Conservation (phyloP, 305 asterid genomes). For the Rubia peregrina region DNA sequence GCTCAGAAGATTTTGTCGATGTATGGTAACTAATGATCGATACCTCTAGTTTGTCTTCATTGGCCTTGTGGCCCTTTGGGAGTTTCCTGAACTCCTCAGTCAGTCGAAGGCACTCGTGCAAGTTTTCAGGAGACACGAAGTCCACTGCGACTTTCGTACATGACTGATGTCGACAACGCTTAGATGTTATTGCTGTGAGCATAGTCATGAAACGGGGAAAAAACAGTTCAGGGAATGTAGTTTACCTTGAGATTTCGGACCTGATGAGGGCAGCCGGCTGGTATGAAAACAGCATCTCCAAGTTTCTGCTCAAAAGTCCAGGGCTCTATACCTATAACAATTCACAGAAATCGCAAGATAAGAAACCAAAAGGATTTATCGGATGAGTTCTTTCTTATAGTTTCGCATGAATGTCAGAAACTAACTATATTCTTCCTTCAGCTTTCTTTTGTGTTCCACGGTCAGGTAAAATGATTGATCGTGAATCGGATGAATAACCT, state of each 20-base stretch:
- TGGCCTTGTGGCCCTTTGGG: conserved; percentile 71
- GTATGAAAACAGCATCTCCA: conserved; percentile 89
- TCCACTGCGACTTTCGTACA: conserved; percentile 87
- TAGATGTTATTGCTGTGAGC: neutral
- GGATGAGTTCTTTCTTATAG: neutral
- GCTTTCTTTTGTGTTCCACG: conserved; percentile 52
- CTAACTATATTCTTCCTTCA: conserved; percentile 77
- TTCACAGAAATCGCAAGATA: neutral
- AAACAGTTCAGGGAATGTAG: neutral
- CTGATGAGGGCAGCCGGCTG: conserved; percentile 97
- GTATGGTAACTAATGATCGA: neutral
- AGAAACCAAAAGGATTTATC: too few relatives aligned
- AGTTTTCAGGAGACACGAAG: conserved; percentile 88
- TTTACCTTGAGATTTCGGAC: conserved; percentile 84
- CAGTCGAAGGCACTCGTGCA: conserved; percentile 63
- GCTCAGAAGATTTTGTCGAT: neutral
- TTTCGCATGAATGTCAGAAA: neutral
- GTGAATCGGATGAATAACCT: conserved; percentile 88
- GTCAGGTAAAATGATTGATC: conserved; percentile 80
- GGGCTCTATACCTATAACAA: conserved; percentile 58
- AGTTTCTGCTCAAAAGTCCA: conserved; percentile 81
- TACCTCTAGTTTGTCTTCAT: conserved; percentile 91
- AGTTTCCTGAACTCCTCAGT: conserved; percentile 74
- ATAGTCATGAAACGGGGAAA: neutral
- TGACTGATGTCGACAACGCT: conserved; percentile 39